Conservation (phyloP, 2,329 filamentous ascomycete species). For the Penicillium brevicompactum region DNA sequence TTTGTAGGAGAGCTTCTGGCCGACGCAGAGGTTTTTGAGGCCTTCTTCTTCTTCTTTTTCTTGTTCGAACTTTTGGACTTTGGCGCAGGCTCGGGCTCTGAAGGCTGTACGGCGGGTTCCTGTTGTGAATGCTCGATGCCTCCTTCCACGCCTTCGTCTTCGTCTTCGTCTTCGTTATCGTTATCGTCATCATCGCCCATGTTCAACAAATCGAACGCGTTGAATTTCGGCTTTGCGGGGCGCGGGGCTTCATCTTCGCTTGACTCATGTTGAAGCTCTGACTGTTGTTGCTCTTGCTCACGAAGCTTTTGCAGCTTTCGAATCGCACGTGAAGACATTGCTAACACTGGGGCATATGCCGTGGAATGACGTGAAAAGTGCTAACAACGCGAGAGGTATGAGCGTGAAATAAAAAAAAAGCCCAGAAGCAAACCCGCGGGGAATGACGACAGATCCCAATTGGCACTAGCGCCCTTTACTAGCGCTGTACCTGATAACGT, state of each 20-base stretch:
- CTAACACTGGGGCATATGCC: slow-evolving; percentile 1
- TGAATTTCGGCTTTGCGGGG: slow-evolving; percentile 46
- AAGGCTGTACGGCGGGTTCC: slow-evolving; percentile 28
- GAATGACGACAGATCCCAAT: slow-evolving; percentile 37
- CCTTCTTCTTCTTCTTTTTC: slow-evolving; percentile 61
- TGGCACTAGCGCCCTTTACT: slow-evolving; percentile 24
- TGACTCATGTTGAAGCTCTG: slow-evolving; percentile 41
- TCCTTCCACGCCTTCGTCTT: slow-evolving; percentile 1
- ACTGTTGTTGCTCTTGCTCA: slow-evolving; percentile 56
- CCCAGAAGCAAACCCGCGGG: slow-evolving; percentile 24
- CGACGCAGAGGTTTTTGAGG: slow-evolving; percentile 34
- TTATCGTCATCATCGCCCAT: slow-evolving; percentile 45
- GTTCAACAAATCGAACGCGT: slow-evolving; percentile 58
- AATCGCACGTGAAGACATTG: slow-evolving; percentile 68
- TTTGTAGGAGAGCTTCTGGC: slow-evolving; percentile 18
- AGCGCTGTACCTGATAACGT: not conserved
- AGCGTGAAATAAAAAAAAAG: not conserved
- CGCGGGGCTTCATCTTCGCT: slow-evolving; percentile 44
- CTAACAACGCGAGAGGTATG: not conserved
- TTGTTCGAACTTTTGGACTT: slow-evolving; percentile 56
- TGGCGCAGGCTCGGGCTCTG: slow-evolving; percentile 22
- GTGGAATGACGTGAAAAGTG: not conserved
- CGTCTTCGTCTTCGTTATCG: slow-evolving; percentile 28
- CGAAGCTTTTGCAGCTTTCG: slow-evolving; percentile 65
- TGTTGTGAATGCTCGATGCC: slow-evolving; percentile 22